Percentiles rank a stretch among this genome's conserved stretches.
These are phyloP conservation scores for Mycena vulgaris DNA, from an alignment of 768 basidiomycete genomes.

Conservation along the genomic window DNA sequence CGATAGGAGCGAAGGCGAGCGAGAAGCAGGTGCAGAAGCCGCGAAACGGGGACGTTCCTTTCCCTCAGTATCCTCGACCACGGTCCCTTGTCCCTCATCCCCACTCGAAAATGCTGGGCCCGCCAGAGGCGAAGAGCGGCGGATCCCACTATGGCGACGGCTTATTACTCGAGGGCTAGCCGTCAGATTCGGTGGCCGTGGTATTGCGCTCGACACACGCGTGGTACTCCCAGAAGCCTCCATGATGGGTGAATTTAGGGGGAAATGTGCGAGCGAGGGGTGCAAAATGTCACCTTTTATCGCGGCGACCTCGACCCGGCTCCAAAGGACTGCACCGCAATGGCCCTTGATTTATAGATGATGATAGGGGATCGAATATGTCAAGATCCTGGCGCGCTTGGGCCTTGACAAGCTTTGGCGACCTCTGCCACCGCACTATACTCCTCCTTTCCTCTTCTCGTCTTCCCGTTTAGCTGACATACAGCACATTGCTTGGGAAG, in stretches of 20 bases:
- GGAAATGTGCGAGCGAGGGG: no score
- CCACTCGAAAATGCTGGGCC: conserved; percentile 1
- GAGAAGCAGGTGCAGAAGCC: conserved; percentile 1
- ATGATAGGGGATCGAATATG: background rate
- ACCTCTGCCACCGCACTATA: no score
- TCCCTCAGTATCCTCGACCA: background rate
- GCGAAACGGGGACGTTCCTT: background rate
- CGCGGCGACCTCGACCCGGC: background rate
- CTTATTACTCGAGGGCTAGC: background rate
- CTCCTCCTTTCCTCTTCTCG: no score
- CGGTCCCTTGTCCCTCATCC: background rate
- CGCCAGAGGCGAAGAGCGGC: conserved; percentile 15
- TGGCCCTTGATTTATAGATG: background rate
- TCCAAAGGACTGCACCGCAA: no score
- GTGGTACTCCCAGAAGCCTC: conserved; percentile 2
- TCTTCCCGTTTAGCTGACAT: no score
- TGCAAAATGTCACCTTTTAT: background rate
- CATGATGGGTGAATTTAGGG: background rate
- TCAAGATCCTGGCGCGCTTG: background rate
- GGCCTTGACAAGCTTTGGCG: no score
- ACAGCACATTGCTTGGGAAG: no score
- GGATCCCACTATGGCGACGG: conserved; percentile 7
- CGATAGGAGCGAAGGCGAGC: conserved; percentile 5
- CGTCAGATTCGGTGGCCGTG: background rate
- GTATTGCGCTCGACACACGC: background rate